Base-by-base conservation (phyloP, 2,329 filamentous ascomycete genomes). In the Onygenales sp. region DNA sequence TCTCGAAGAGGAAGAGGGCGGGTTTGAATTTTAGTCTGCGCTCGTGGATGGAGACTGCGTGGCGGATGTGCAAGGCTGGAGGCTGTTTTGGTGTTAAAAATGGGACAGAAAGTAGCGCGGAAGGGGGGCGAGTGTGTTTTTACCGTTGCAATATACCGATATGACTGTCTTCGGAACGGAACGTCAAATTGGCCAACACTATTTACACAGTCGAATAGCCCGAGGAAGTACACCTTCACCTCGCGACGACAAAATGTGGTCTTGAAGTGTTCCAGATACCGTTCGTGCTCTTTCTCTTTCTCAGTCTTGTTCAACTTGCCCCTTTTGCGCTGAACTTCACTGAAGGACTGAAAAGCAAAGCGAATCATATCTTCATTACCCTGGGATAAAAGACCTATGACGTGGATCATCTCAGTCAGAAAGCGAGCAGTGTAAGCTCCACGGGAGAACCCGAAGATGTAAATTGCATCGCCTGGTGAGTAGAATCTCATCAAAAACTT, bases 401-500 rank as follows among this genome's bases (percentile, higher is more conserved):
- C 70, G 53, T 75, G 66, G 42, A 80, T 63, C 77, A 79, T 79
- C 45, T 75, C 70, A 0, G 77, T 73, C 1, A 80, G 68, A 58
- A 79, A 78, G 21, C 73, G 73, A n/a, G 77, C 77, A 1, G 75
- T 78, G 58, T 75, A 79, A 10, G 77, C 76, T 2, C 77, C 77
- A 21, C 77, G 72, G 7, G 72, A 75, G 60, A 80, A 80, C 10
- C 77, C 77, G 47, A 80, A 79, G 59, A 80, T 74, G 58, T 79
- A 80, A 36, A 80, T 78, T 48, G 73, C 72, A 57, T 77, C 76
- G 0, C 70, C 74, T 61, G 75, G 60, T 33, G 70, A 64, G 52
- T 80, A 80, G 60, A 76, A 78, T 8, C 75, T 72, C 78, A 81
- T 80, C 21, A 80, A 58, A 53, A 81, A 81, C 2, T 72, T 66